Base-by-base conservation (phyloP, 495 filamentous ascomycete species). In the Usnea hakonensis region DNA sequence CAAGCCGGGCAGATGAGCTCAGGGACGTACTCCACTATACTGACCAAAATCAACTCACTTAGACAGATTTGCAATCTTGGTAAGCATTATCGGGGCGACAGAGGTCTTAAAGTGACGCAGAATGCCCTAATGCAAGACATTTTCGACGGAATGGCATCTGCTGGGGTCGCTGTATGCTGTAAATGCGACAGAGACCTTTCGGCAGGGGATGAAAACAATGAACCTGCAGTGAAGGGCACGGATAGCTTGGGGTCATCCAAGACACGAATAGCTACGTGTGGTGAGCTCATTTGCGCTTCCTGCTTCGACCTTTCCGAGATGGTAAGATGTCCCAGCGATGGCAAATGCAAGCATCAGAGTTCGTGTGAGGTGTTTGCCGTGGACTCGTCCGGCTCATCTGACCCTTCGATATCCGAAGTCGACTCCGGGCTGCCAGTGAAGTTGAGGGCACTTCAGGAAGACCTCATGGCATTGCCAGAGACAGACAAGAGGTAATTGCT, bases 401-500 rank as follows among this genome's bases (percentile, higher is more conserved):
- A 28, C 17, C 28, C 73, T 48, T 82, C 85, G 65, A 76, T 41
- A 85, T 14, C 7, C 14, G 30, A 36, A 16, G 17, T 35, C 14
- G 33, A 9, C 10, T 33, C 58, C 13, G 23, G 90, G 78, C 14
- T 73, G 86, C 32, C 83, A 81, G 5, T 78, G 78, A 37, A 96
- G 95, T 72, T 80, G 78, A 54, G 88, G 90, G 0, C 92, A 88
- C 0, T 90, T 90, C 65, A 93, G 89, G 28, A 96, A 96, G 73
- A 95, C 90, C 1, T 83, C 79, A 40, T 86, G 86, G 4, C 79
- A 93, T 8, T 62, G 94, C 10, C 71, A 83, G 28, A 82, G 86
- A 38, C 78, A 76, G 82, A 61, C 78, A 83, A 61, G 75, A 78
- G 54, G 80, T 86, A 65, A 88, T 43, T 68, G 71, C 2, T 72